Evolutionary conservation across 768 basidiomycete genomes (phyloP).

Genomic region (Tubosaeta sp.): DNA sequence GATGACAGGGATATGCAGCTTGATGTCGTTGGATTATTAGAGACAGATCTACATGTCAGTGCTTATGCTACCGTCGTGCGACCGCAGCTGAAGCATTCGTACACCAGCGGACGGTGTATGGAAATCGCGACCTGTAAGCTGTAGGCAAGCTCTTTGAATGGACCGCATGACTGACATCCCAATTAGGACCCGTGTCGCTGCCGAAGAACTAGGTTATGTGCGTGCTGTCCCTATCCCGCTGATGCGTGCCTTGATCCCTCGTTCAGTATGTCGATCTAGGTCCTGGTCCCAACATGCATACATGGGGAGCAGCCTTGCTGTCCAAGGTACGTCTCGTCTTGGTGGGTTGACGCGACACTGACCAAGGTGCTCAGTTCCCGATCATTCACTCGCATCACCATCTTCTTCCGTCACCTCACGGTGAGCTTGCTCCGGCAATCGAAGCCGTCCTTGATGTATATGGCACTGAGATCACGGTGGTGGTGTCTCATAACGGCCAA

Average conservation of each 20-base stretch:
- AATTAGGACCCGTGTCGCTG: slow-evolving; percentile 65
- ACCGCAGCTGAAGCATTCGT: not conserved
- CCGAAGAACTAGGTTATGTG: slow-evolving; percentile 79
- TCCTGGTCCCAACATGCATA: slow-evolving; percentile 83
- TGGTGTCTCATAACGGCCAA: slow-evolving; percentile 93
- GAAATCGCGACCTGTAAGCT: slow-evolving; percentile 77
- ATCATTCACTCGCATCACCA: slow-evolving; percentile 85
- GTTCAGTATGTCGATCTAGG: slow-evolving; percentile 80
- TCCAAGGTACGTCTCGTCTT: slow-evolving; percentile 49
- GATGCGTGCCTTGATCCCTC: not conserved
- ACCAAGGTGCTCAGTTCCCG: slow-evolving; percentile 56
- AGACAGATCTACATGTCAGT: slow-evolving; percentile 81
- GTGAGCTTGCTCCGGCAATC: slow-evolving; percentile 87
- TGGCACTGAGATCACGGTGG: slow-evolving; percentile 71
- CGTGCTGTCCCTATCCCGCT: slow-evolving; percentile 24
- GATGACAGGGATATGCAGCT: slow-evolving; percentile 68
- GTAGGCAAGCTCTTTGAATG: not conserved
- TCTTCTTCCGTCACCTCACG: slow-evolving; percentile 78
- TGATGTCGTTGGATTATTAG: slow-evolving; percentile 80
- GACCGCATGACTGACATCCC: slow-evolving; percentile 2
- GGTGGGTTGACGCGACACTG: not conserved
- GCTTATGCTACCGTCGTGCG: not conserved
- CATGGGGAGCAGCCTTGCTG: slow-evolving; percentile 81
- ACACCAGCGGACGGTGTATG: slow-evolving; percentile 63
- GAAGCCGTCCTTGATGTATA: slow-evolving; percentile 79